Evolutionary conservation across 1,284 basidiomycete genomes (phyloP).

Genomic region (Pseudozyma pruni): DNA sequence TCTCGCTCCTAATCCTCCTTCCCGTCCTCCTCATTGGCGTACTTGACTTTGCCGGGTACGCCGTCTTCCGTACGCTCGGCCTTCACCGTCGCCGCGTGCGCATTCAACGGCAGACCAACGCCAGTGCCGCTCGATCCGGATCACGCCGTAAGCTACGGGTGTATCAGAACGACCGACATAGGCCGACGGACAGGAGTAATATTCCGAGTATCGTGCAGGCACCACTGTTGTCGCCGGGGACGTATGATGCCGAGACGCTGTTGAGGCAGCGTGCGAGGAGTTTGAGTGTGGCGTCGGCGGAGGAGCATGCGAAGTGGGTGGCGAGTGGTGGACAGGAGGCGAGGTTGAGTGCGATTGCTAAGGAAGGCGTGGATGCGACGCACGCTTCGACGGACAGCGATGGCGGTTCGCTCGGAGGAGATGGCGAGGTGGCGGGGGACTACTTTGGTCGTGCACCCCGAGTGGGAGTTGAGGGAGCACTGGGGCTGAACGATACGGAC

Average conservation of each 20-base stretch:
- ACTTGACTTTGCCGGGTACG: constrained; percentile 61
- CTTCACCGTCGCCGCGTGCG: constrained; percentile 51
- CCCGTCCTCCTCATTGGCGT: constrained; percentile 51
- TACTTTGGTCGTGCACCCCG: constrained; percentile 42
- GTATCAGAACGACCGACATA: constrained; percentile 30
- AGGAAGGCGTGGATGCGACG: constrained; percentile 10
- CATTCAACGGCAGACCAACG: constrained; percentile 35
- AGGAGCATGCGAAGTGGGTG: constrained; percentile 52
- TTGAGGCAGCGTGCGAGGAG: constrained; percentile 56
- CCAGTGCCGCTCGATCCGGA: constrained; percentile 10
- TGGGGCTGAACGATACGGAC: constrained; percentile 55
- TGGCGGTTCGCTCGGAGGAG: constrained; percentile 5
- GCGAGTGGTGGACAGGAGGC: constrained; percentile 50
- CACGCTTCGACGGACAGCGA: constrained; percentile 23
- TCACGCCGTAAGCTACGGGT: constrained; percentile 25
- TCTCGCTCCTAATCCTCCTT: constrained; percentile 50
- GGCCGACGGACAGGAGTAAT: constrained; percentile 42
- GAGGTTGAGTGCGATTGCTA: constrained; percentile 30
- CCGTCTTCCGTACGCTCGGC: constrained; percentile 61
- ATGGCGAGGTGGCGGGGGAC: constrained; percentile 12
- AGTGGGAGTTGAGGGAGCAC: constrained; percentile 55
- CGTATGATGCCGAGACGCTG: constrained; percentile 60
- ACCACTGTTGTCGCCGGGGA: constrained; percentile 51
- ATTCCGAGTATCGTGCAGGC: constrained; percentile 46
- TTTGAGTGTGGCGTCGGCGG: constrained; percentile 39